These are phyloP conservation scores for Flaveria floridana DNA, from an alignment of 140 eudicot genomes.

Conservation along the genomic window DNA sequence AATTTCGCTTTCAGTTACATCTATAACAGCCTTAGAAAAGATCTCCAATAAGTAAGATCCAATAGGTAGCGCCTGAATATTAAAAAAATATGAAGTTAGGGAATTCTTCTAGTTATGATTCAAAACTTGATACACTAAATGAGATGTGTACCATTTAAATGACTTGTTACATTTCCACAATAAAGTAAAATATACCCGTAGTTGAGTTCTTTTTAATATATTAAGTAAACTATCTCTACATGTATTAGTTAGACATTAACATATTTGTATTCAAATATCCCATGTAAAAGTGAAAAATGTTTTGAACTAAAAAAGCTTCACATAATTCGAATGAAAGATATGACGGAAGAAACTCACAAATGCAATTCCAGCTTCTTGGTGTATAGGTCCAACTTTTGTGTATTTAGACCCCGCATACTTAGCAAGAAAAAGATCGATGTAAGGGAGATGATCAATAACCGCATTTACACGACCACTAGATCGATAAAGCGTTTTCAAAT, in stretches of 20 bases:
- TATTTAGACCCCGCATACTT: conserved; percentile 27
- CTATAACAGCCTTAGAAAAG: conserved; percentile 30
- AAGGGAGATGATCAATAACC: conserved; percentile 12
- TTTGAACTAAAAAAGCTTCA: too few relatives aligned
- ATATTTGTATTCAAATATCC: too few relatives aligned
- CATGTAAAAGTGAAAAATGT: too few relatives aligned
- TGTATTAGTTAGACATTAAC: too few relatives aligned
- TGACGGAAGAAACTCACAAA: conserved; percentile 28
- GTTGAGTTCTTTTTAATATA: background rate
- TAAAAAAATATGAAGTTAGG: background rate
- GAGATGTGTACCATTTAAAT: too few relatives aligned
- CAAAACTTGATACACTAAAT: too few relatives aligned
- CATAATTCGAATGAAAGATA: too few relatives aligned
- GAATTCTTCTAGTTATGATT: too few relatives aligned
- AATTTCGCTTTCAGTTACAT: conserved; percentile 15
- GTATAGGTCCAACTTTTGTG: conserved; percentile 34
- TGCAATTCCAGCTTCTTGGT: conserved; percentile 34
- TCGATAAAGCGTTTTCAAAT: conserved; percentile 26
- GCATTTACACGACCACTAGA: background rate
- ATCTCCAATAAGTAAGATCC: conserved; percentile 18
- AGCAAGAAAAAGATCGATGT: conserved; percentile 28
- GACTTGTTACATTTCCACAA: background rate
- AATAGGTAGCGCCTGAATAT: conserved; percentile 28
- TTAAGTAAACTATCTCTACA: too few relatives aligned
- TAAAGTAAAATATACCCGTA: too few relatives aligned